Percentiles rank a stretch among this genome's conserved stretches.
Evolutionary conservation across 192 early-diverging fungal genomes (phyloP).

Genomic region (Jimgerdemannia lactiflua): DNA sequence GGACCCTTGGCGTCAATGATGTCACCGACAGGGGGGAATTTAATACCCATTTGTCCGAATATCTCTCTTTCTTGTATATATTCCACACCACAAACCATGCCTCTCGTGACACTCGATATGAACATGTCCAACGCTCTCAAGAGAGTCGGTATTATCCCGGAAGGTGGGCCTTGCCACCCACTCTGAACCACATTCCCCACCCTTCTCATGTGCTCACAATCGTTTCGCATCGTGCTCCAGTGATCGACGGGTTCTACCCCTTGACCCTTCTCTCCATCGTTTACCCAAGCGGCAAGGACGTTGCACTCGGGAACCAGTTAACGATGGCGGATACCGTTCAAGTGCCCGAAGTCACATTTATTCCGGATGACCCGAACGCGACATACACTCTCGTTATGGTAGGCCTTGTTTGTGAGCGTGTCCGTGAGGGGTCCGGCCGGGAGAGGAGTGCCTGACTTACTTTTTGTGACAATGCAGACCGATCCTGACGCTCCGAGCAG

Average conservation of each 20-base stretch:
- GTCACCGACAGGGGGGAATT: too few relatives aligned
- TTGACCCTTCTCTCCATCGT: constrained; percentile 19
- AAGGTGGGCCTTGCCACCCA: constrained; percentile 18
- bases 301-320: constrained; percentile 23
- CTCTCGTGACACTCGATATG: constrained; percentile 40
- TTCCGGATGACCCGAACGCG: constrained; percentile 13
- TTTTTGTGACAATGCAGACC: constrained; percentile 23
- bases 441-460: background rate
- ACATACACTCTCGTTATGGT: constrained; percentile 27
- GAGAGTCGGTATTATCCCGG: constrained; percentile 39
- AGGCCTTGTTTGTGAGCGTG: background rate
- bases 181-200: background rate
- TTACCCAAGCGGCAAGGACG: constrained; percentile 22
- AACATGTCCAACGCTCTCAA: constrained; percentile 31
- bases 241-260: constrained; percentile 17
- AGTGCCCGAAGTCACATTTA: constrained; percentile 17
- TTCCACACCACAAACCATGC: constrained; percentile 20
- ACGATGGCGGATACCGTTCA: constrained; percentile 8
- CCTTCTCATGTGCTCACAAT: constrained; percentile 11
- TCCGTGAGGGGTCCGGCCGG: background rate
- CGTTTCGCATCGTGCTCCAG: constrained; percentile 15
- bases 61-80: too few relatives aligned
- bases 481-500: constrained; percentile 58
- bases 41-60: too few relatives aligned
- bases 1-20: too few relatives aligned